Evolutionary conservation across 1,284 basidiomycete species (phyloP).

Genomic region (Sporisorium exsertum): DNA sequence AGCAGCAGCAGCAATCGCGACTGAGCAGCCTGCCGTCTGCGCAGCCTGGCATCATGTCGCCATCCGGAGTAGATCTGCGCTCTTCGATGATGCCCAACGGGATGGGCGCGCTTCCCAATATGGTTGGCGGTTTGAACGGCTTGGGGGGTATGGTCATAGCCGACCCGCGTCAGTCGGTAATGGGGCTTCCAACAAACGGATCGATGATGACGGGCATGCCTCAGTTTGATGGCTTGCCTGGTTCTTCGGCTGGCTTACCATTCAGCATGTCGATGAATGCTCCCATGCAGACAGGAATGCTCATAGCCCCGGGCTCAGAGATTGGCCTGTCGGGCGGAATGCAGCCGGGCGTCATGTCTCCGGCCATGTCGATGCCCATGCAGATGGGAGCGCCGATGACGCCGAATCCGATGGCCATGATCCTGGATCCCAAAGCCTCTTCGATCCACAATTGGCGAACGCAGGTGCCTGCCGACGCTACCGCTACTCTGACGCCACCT

Average conservation of each 20-base stretch:
- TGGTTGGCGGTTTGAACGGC: constrained; percentile 22
- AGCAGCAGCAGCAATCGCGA: constrained; percentile 20
- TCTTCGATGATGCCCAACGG: constrained; percentile 31
- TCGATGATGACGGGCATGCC: constrained; percentile 37
- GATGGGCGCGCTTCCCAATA: constrained; percentile 35
- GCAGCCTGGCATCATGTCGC: constrained; percentile 21
- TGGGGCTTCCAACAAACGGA: constrained; percentile 25
- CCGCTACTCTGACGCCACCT: constrained; percentile 34
- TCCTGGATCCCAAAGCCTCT: constrained; percentile 50
- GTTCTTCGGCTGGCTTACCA: constrained; percentile 24
- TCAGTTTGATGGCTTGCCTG: constrained; percentile 40
- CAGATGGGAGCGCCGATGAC: constrained; percentile 25
- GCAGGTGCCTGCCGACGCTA: constrained; percentile 49
- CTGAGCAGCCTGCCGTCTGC: constrained; percentile 13
- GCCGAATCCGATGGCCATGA: constrained; percentile 35
- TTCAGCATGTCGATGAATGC: constrained; percentile 28
- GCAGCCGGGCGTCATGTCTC: constrained; percentile 17
- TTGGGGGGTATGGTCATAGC: constrained; percentile 24
- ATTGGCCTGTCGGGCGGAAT: constrained; percentile 19
- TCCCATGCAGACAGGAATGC: constrained; percentile 32
- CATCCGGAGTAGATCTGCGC: constrained; percentile 25
- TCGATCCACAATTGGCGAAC: constrained; percentile 56
- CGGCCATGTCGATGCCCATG: constrained; percentile 39
- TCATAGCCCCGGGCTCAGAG: constrained; percentile 27
- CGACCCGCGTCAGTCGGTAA: constrained; percentile 30